phyloP scores from a whole-genome alignment of 306 rosid genomes.

The Quercus rubra region DNA sequence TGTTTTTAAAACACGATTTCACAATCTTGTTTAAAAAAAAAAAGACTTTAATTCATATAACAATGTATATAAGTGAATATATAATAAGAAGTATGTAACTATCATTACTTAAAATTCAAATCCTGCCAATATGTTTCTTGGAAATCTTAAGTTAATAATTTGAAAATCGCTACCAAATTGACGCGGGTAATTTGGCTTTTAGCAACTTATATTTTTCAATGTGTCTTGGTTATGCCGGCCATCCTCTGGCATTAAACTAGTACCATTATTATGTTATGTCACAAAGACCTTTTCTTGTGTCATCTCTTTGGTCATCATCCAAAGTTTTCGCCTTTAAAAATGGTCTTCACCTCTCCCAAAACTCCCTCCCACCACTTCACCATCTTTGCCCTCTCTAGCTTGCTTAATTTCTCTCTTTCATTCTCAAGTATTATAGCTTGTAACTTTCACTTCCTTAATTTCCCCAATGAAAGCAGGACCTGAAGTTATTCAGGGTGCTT shows the following conservation, averaged over 20 bases:
- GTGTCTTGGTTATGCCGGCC: slow-evolving; percentile 80
- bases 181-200: slow-evolving; percentile 43
- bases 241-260: slow-evolving; percentile 10
- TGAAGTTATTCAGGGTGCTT: slow-evolving; percentile 45
- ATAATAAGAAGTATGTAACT: rapidly evolving
- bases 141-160: background rate
- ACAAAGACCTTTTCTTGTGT: slow-evolving; percentile 2
- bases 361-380: slow-evolving; percentile 21
- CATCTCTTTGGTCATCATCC: slow-evolving; percentile 15
- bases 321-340: slow-evolving; percentile 39
- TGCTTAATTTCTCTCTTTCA: background rate
- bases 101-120: background rate
- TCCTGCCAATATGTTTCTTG: background rate
- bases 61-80: too few relatives aligned
- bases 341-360: slow-evolving; percentile 27
- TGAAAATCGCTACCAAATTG: slow-evolving; percentile 48
- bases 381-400: background rate
- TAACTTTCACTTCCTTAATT: background rate
- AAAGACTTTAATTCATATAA: too few relatives aligned
- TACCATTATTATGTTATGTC: slow-evolving; percentile 6
- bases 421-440: background rate
- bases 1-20: too few relatives aligned
- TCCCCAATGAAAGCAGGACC: slow-evolving; percentile 53
- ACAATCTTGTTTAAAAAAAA: too few relatives aligned
- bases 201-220: slow-evolving; percentile 40